These are phyloP conservation scores for Lachnellula willkommii DNA, from an alignment of 2,329 filamentous ascomycete species.

Conservation along the genomic window DNA sequence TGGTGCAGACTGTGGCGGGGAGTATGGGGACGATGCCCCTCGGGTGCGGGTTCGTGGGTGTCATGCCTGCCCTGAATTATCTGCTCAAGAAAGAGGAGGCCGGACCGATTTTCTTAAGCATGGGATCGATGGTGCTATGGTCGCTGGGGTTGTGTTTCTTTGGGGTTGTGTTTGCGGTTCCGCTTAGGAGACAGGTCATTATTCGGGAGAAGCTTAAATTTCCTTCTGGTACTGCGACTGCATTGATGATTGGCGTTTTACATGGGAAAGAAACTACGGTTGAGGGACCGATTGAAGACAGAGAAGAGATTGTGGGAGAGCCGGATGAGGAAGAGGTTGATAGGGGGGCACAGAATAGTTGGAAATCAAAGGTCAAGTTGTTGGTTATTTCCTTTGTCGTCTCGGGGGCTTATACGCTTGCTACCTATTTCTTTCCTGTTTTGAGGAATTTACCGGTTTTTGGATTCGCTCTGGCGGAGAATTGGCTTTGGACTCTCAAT, in stretches of 20 bases:
- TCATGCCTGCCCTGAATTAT: slow-evolving; percentile 88
- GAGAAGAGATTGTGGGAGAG: slow-evolving; percentile 5
- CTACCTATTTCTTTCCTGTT: slow-evolving; percentile 84
- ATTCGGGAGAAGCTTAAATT: slow-evolving; percentile 90
- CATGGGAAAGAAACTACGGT: slow-evolving; percentile 55
- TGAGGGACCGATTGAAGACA: slow-evolving; percentile 8
- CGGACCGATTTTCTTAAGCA: slow-evolving; percentile 66
- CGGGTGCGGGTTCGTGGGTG: slow-evolving; percentile 91
- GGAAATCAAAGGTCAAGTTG: slow-evolving; percentile 31
- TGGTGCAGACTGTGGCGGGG: slow-evolving; percentile 93
- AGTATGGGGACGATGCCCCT: slow-evolving; percentile 96
- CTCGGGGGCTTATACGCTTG: slow-evolving; percentile 66
- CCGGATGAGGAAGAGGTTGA: slow-evolving; percentile 24
- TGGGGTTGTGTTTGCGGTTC: slow-evolving; percentile 93
- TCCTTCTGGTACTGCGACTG: slow-evolving; percentile 91
- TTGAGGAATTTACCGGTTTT: slow-evolving; percentile 84
- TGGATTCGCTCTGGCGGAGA: slow-evolving; percentile 64
- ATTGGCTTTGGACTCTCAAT: slow-evolving; percentile 94
- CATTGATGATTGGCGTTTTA: slow-evolving; percentile 83
- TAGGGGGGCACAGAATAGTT: slow-evolving; percentile 25
- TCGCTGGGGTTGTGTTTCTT: slow-evolving; percentile 92
- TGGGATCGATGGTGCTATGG: slow-evolving; percentile 82
- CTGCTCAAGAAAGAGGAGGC: slow-evolving; percentile 72
- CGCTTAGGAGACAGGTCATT: slow-evolving; percentile 83
- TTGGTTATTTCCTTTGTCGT: slow-evolving; percentile 52